Evolutionary conservation across 805 yeast species (phyloP).

Genomic region (Sugiyamaella chiloensis): DNA sequence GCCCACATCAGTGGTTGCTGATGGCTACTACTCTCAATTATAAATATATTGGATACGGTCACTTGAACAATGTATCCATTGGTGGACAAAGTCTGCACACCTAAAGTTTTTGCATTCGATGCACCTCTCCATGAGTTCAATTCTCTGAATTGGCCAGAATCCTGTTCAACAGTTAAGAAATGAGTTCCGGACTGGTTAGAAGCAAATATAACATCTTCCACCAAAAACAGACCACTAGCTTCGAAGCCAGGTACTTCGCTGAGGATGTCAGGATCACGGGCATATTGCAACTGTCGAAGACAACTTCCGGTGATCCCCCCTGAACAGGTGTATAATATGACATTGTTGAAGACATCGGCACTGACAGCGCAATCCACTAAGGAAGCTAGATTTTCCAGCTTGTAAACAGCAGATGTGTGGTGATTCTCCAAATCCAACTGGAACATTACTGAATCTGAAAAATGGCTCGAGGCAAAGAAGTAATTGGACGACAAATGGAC

Average conservation of each 20-base stretch:
- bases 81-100: not conserved
- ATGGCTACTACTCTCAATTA: not conserved
- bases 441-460: conserved; percentile 8
- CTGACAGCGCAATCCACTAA: conserved; percentile 10
- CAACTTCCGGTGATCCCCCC: conserved; percentile 11
- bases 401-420: conserved; percentile 1
- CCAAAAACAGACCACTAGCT: not conserved
- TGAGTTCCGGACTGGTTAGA: not conserved
- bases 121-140: not conserved
- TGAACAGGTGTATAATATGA: conserved; percentile 4
- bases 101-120: not conserved
- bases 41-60: not conserved
- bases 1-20: no score
- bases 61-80: not conserved
- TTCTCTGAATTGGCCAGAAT: conserved; percentile 1
- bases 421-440: conserved; percentile 4
- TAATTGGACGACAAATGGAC: conserved; percentile 15
- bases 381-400: conserved; percentile 15
- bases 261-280: not conserved
- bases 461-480: conserved; percentile 16
- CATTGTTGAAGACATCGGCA: not conserved
- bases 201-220: conserved; percentile 1
- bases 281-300: conserved; percentile 3
- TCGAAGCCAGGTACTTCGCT: conserved; percentile 2
- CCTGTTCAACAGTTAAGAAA: conserved; percentile 3